Percentiles rank a stretch among this genome's conserved stretches.
These are phyloP conservation scores for Sambucus nigra DNA, from an alignment of 129 eudicot species.

Conservation along the genomic window DNA sequence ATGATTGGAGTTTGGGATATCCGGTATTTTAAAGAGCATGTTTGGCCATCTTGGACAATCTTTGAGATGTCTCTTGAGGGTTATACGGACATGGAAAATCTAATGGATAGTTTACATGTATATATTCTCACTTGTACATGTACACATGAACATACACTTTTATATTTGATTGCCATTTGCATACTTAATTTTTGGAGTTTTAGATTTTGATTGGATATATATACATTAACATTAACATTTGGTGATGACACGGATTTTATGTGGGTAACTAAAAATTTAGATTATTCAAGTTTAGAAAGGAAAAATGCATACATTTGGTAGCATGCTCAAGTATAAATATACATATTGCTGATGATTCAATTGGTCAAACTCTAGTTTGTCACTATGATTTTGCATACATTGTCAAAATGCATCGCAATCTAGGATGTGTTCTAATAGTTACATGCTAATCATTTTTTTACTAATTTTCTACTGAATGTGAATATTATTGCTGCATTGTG, in stretches of 20 bases:
- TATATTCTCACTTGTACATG: neutral
- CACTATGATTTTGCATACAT: neutral
- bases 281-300: too few species aligned
- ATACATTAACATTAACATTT: too few species aligned
- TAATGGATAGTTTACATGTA: conserved; percentile 83
- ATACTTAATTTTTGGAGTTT: neutral
- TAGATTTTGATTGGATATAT: too few species aligned
- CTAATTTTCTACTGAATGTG: neutral
- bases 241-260: too few species aligned
- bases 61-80: conserved; percentile 53
- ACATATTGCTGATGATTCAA: neutral
- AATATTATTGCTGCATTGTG: neutral
- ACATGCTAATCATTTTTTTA: neutral
- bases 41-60: conserved; percentile 86
- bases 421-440: neutral
- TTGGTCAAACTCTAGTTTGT: neutral
- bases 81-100: conserved; percentile 49
- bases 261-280: too few species aligned
- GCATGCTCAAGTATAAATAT: too few species aligned
- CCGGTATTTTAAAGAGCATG: conserved; percentile 96
- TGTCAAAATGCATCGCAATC: neutral
- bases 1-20: neutral
- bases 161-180: too few species aligned
- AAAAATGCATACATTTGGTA: too few species aligned
- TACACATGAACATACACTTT: neutral